A percentile compares a stretch with the other conserved stretches of the same genome.
These are phyloP conservation scores for Penicillium paxilli DNA, from an alignment of 495 filamentous ascomycete genomes.

Conservation along the genomic window DNA sequence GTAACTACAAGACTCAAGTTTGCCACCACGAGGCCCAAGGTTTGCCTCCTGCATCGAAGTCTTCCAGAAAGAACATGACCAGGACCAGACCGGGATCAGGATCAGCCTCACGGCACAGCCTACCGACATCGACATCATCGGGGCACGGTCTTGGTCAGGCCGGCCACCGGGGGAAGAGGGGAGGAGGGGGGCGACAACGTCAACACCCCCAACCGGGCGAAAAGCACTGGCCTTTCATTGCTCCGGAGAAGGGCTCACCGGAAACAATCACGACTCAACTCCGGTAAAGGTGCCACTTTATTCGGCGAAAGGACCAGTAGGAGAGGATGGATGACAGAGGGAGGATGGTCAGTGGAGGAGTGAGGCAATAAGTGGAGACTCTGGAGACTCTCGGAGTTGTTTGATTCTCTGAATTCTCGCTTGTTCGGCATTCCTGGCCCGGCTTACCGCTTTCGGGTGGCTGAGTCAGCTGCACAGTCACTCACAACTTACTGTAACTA, in stretches of 20 bases:
- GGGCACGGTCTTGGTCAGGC: background rate
- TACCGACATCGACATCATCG: background rate
- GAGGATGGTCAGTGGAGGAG: background rate
- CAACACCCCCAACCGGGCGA: background rate
- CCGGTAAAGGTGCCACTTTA: background rate
- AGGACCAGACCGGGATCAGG: background rate
- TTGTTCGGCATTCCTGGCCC: constrained; percentile 2
- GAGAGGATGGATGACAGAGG: background rate
- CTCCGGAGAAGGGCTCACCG: constrained; percentile 4
- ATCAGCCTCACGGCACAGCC: background rate
- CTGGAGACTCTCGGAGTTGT: background rate
- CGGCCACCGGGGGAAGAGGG: background rate
- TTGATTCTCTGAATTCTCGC: background rate
- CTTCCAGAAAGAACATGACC: background rate
- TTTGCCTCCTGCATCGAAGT: background rate
- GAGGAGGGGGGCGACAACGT: background rate
- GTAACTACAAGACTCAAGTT: background rate
- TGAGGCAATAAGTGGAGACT: background rate
- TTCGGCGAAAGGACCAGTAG: background rate
- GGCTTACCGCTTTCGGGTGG: background rate
- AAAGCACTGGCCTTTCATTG: background rate
- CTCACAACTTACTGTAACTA: too few species aligned
- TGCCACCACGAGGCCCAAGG: background rate
- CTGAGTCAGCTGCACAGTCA: too few species aligned
- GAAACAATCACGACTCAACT: background rate